A percentile compares a stretch with the other conserved stretches of the same genome.
Conservation (phyloP, 75 land plant genomes). For the Pseudotsuga menziesii region DNA sequence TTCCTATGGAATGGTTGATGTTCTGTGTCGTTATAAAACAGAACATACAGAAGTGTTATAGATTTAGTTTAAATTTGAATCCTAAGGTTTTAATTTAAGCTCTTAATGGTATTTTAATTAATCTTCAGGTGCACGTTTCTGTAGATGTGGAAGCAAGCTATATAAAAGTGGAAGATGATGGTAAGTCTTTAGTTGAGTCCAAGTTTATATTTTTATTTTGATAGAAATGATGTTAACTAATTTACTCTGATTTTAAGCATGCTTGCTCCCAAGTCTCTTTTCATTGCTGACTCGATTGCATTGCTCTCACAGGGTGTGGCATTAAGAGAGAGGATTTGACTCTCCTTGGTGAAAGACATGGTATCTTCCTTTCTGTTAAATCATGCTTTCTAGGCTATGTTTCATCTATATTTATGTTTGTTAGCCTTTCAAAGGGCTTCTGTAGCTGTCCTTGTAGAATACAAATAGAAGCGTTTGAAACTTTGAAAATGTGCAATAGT, state of each 20-base stretch:
- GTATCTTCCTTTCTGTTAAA: constrained; percentile 30
- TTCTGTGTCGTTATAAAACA: no score
- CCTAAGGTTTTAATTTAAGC: no score
- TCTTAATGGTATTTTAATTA: background rate
- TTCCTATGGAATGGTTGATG: no score
- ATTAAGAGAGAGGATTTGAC: constrained; percentile 81
- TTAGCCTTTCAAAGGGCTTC: background rate
- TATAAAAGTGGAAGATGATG: constrained; percentile 88
- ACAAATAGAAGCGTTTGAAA: background rate
- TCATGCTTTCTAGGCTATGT: background rate
- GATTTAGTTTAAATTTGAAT: no score
- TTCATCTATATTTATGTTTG: background rate
- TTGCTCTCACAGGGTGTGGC: constrained; percentile 62
- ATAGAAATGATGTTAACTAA: background rate
- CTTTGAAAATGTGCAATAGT: background rate
- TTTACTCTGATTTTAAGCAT: background rate
- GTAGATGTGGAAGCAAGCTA: constrained; percentile 46
- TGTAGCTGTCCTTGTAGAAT: background rate
- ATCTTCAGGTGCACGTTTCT: constrained; percentile 53
- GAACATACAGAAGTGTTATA: no score
- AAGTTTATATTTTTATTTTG: constrained; percentile 8
- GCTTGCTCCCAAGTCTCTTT: background rate
- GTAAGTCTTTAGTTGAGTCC: constrained; percentile 34
- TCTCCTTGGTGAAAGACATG: constrained; percentile 80
- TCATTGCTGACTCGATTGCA: background rate